Base-by-base conservation (phyloP, 148 eudicot genomes). In the Rhododendron kiyosumense region DNA sequence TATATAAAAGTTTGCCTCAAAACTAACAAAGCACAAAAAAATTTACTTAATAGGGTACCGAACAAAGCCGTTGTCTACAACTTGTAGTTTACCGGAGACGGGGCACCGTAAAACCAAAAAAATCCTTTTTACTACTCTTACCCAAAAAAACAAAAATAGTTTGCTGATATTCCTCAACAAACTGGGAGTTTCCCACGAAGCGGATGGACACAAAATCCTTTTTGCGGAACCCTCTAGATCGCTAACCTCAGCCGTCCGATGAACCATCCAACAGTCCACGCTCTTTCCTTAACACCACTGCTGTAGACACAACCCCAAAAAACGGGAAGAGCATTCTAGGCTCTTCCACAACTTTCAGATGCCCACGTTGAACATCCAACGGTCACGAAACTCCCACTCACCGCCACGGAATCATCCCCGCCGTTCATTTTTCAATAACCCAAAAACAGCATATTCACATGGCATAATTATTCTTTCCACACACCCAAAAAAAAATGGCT, bases 201-300 rank as follows among this genome's bases (percentile, higher is more conserved):
- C 7, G 7, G 61, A 17, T 5, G 61, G 61, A 18, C 61, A 18
- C 61, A 6, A 22, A 18, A 59, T 59, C n/a, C 65, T 0, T 45
- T 78, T 46, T 36, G 22, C 17, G 61, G 84, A 82, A 82, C 46
- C 73, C 15, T 82, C 84, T 24, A 2, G 84, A 82, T 59, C 51
- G 69, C 67, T 32, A 36, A 10, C 28, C 28, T 82, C 73, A 12
- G 26, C 46, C 46, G 32, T 61, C 46, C 32, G 49, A 57, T 34
- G 10, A 54, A 9, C 22, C 73, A 36, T 61, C 73, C 83, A 54
- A 82, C 34, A 8, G 12, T 36, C 73, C 49, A 11, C 20, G 12
- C 36, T 81, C 84, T 24, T 59, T 20, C 54, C 57, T 45, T n/a
- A 1, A 4, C 81, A 45, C 80, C 51, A 20, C 11, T 34, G 20